Evolutionary conservation across 495 filamentous ascomycete genomes (phyloP), one percentile per base, ranked within the genome.

Genomic region (Staphylotrichum longicolle): DNA sequence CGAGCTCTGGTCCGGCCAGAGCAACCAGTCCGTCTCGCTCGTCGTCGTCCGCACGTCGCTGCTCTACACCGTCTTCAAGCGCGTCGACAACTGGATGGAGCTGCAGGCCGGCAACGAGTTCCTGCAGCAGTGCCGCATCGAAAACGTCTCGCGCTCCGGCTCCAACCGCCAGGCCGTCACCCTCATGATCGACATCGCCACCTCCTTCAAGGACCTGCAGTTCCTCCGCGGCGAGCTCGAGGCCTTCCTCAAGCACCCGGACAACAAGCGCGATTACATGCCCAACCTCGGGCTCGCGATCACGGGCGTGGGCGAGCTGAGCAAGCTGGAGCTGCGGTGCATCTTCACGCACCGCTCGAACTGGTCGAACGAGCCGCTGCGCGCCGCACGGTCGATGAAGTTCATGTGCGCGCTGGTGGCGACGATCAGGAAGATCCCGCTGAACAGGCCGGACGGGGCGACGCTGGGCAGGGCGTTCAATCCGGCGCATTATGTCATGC

Each of bases 331-430:
- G 66, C 75, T 94, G 27, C 78, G 78, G 37, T 79, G 88, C 35
- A 83, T 86, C 60, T 83, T 93, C 64, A 79, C 65, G 10, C 70
- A 75, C 63, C 66, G 69, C 54, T 66, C 61, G 56, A 94, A 93
- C 74, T 93, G 89, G 88, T 81, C 88, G 11, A 90, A 90, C 67
- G 90, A 91, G 70, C 79, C 81, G 32, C 77, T 93, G 39, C 82
- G 89, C 41, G 80, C 85, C 12, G 77, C 86, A 20, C 83, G 90
- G 34, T 82, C 88, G 54, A 89, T 85, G 63, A 91, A 89, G 71
- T 90, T 94, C 75, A 88, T 92, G 83, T 91, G 87, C 70, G 90
- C 90, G 6, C 72, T 93, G 14, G 82, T 93, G 27, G 74, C 87
- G 7, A 85, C 89, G 27, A 73, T 91, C 11, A 82, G 86, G 65